Evolutionary conservation across 129 eudicot species (phyloP).

Genomic region (Flaveria trinervia): DNA sequence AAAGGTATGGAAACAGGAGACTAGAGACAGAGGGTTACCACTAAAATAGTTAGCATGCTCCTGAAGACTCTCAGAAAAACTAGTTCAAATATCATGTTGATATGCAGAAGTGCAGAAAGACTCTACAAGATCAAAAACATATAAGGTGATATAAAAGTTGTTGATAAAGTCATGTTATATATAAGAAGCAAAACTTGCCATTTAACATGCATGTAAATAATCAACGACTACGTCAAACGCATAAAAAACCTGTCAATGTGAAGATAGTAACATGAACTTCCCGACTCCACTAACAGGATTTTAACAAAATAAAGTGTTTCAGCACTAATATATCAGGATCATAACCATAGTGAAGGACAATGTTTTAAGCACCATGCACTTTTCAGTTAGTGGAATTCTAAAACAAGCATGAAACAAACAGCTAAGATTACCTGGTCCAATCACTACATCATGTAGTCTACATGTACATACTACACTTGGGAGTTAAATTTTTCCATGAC

Average conservation of each 20-base stretch:
- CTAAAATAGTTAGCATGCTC: too few relatives aligned
- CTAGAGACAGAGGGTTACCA: too few relatives aligned
- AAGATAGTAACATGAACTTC: constrained; percentile 7
- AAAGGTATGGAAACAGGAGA: too few relatives aligned
- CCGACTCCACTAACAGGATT: not conserved
- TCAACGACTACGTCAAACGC: constrained; percentile 14
- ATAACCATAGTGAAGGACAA: not conserved
- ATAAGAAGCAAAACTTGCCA: constrained; percentile 18
- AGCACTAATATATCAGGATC: constrained; percentile 8
- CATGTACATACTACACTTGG: constrained; percentile 75
- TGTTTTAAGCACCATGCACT: constrained; percentile 1
- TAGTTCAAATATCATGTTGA: too few relatives aligned
- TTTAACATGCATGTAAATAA: constrained; percentile 19
- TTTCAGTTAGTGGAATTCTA: not conserved
- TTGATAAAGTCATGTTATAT: not conserved
- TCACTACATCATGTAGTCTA: too few relatives aligned
- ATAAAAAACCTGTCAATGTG: not conserved
- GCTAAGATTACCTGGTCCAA: constrained; percentile 46
- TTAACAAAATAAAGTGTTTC: constrained; percentile 9
- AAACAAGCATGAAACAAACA: constrained; percentile 16
- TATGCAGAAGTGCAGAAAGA: constrained; percentile 44
- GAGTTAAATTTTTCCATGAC: constrained; percentile 74
- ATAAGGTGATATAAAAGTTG: not conserved
- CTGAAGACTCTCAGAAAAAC: too few relatives aligned
- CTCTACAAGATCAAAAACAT: constrained; percentile 49